Conservation (phyloP, 2,329 filamentous ascomycete species). For the Boeremia lycopersici region DNA sequence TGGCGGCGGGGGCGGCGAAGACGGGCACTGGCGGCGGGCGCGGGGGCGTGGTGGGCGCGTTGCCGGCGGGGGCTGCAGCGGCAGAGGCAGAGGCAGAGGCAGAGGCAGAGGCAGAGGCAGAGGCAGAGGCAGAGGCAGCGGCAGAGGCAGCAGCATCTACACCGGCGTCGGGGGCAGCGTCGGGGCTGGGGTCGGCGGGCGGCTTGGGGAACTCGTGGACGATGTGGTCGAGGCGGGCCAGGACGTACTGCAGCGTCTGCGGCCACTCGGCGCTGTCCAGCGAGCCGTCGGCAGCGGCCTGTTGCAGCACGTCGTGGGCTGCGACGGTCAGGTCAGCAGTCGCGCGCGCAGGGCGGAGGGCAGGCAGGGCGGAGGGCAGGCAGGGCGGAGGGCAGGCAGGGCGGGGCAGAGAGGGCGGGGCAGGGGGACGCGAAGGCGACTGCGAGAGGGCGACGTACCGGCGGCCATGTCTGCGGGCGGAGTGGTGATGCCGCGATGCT, state of each 20-base stretch:
- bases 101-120: background rate
- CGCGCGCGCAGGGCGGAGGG: too few species aligned
- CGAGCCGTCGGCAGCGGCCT: conserved; percentile 63
- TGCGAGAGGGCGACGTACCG: conserved; percentile 1
- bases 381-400: too few species aligned
- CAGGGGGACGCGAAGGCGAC: background rate
- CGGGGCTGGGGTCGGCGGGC: conserved; percentile 50
- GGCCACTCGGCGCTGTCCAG: conserved; percentile 75
- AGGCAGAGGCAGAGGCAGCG: background rate
- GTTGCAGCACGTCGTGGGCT: conserved; percentile 60
- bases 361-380: too few species aligned
- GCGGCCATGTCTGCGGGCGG: conserved; percentile 18
- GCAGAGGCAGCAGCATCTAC: conserved; percentile 24
- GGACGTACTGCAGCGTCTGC: conserved; percentile 66
- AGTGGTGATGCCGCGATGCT: background rate
- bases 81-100: background rate
- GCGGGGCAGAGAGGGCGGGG: conserved; percentile 1
- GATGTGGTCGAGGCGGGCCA: conserved; percentile 72
- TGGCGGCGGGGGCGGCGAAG: conserved; percentile 47
- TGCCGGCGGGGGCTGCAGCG: conserved; percentile 57
- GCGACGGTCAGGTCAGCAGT: background rate
- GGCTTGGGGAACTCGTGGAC: conserved; percentile 54
- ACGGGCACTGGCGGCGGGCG: conserved; percentile 48
- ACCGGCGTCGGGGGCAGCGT: conserved; percentile 50
- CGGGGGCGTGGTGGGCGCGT: conserved; percentile 59